Conservation (phyloP, 2,329 filamentous ascomycete species). For the Pezicula neosporulosa region DNA sequence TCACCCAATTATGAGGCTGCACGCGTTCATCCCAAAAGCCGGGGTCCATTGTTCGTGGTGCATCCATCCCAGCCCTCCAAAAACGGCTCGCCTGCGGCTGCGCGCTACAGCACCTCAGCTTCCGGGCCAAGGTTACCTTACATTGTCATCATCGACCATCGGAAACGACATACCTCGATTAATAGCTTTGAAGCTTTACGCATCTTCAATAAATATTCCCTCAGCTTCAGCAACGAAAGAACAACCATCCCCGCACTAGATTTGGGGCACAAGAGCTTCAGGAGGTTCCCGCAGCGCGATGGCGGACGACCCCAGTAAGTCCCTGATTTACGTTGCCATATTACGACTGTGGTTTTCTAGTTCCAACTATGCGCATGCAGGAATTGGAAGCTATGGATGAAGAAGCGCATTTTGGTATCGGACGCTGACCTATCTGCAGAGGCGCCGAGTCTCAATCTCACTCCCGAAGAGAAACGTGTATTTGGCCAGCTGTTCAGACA, state of each 20-base stretch:
- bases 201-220: constrained; percentile 3
- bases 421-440: constrained; percentile 33
- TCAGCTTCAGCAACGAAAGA: constrained; percentile 14
- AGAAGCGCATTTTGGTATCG: background rate
- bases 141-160: background rate
- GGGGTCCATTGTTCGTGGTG: background rate
- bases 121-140: background rate
- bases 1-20: too few relatives aligned
- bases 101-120: background rate
- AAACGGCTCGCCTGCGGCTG: background rate
- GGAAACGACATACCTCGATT: constrained; percentile 4
- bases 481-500: constrained; percentile 92
- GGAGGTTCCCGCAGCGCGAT: constrained; percentile 19
- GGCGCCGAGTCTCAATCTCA: constrained; percentile 76
- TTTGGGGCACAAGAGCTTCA: constrained; percentile 2
- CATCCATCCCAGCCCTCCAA: background rate
- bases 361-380: background rate
- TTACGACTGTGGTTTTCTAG: background rate
- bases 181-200: constrained; percentile 8
- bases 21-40: too few relatives aligned
- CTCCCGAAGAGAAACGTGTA: constrained; percentile 85
- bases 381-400: background rate
- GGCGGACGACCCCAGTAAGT: constrained; percentile 30
- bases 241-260: constrained; percentile 1
- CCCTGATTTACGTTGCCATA: constrained; percentile 63